Evolutionary conservation across 768 basidiomycete species (phyloP).

Genomic region (Mrakia hoshinonis): DNA sequence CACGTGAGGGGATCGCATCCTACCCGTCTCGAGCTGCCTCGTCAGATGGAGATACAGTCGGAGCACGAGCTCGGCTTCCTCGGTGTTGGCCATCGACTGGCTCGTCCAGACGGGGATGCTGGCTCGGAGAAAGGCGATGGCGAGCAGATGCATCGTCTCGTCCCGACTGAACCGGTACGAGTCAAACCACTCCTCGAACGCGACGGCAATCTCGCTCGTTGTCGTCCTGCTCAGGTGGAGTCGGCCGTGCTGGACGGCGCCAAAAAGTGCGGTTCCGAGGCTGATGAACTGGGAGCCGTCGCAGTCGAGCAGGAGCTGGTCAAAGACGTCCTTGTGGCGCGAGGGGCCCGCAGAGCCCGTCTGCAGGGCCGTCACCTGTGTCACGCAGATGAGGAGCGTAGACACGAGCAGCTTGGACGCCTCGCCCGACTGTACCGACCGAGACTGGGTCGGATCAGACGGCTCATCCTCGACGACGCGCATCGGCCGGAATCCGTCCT

Average conservation of each 20-base stretch:
- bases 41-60: slow-evolving; percentile 54
- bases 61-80: slow-evolving; percentile 47
- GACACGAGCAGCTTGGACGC: neutral
- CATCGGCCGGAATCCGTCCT: slow-evolving; percentile 31
- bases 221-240: slow-evolving; percentile 51
- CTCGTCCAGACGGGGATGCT: slow-evolving; percentile 56
- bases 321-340: slow-evolving; percentile 32
- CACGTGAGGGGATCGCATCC: slow-evolving; percentile 56
- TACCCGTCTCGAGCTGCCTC: slow-evolving; percentile 42
- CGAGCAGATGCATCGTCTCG: slow-evolving; percentile 48
- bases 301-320: slow-evolving; percentile 38
- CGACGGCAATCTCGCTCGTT: slow-evolving; percentile 51
- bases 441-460: neutral
- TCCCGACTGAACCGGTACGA: slow-evolving; percentile 34
- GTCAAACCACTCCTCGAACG: slow-evolving; percentile 40
- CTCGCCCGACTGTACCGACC: neutral
- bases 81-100: slow-evolving; percentile 34
- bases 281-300: slow-evolving; percentile 50
- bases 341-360: slow-evolving; percentile 10
- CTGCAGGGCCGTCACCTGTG: neutral
- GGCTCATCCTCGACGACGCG: slow-evolving; percentile 6
- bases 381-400: slow-evolving; percentile 10
- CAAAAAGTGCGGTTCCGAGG: slow-evolving; percentile 52
- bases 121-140: slow-evolving; percentile 56
- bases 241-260: slow-evolving; percentile 50